Evolutionary conservation across 2,329 filamentous ascomycete genomes (phyloP), one percentile per base, ranked within the genome.

Genomic region (Aureobasidium sp.): DNA sequence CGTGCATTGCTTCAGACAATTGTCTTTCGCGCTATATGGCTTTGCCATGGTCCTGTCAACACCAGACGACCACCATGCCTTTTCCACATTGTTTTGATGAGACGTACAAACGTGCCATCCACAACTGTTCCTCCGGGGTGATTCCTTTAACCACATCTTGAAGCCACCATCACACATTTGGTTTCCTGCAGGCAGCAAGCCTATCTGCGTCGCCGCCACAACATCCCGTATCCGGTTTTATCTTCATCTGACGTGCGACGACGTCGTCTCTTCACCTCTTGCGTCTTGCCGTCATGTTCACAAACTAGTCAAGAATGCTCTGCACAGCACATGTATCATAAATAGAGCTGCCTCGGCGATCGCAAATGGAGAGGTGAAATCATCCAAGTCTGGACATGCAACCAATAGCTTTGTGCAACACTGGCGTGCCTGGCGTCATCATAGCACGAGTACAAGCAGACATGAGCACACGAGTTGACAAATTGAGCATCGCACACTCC

Each of bases 101-200:
- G 45, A 30, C 34, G 22, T n/a, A 22, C 45, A 49, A 49, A 49
- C 45, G 45, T 49, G 45, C 45, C 17, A 14, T 29, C 24, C 25
- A n/a, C 24, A 7, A 21, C 22, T 30, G 34, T 49, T 12, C 45
- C 34, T 49, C 24, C 17, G 4, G 14, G 27, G 35, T n/a, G 6
- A 29, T 30, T n/a, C 24, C 30, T 34, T 35, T 25, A 49, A 21
- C 21, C 22, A 22, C 6, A 29, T 38, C 14, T 37, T 30, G 24
- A 49, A 49, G 45, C 48, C 37, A 41, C 37, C 21, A 6, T 30
- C 22, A 51, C 48, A 34, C 17, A 51, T 41, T 11, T 25, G 37
- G 48, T 19, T 24, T 25, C 35, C 30, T 51, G 48, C 48, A 51
- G 37, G 48, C 37, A 51, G 48, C 37, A 25, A 51, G 37, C 48